These are phyloP conservation scores for Canavalia gladiata DNA, from an alignment of 306 rosid genomes.

Conservation along the genomic window DNA sequence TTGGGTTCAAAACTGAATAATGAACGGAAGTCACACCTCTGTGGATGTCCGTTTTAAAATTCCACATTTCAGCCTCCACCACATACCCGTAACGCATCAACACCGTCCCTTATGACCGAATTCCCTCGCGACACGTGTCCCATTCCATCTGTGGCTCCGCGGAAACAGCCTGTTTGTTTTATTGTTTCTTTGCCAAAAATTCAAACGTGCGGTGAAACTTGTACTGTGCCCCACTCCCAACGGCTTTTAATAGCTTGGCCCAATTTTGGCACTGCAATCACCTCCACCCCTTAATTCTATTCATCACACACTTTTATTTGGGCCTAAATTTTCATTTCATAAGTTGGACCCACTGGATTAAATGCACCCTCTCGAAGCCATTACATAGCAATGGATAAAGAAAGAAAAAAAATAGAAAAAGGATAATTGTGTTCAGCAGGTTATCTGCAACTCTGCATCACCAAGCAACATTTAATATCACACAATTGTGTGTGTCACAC, in stretches of 20 bases:
- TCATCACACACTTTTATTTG: not conserved
- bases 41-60: conserved; percentile 46
- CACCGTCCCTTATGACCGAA: conserved; percentile 41
- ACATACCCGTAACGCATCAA: conserved; percentile 21
- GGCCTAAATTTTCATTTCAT: not conserved
- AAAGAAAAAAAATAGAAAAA: not conserved
- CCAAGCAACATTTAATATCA: not conserved
- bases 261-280: not conserved
- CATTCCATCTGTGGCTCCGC: conserved; percentile 14
- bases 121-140: conserved; percentile 56
- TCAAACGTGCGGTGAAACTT: conserved; percentile 39
- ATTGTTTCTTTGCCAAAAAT: not conserved
- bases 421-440: not conserved
- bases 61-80: not conserved
- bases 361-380: not conserved
- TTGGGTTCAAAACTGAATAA: conserved; percentile 45
- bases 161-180: conserved; percentile 42
- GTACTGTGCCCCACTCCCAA: not conserved
- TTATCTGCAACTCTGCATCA: not conserved
- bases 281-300: not conserved
- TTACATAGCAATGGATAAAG: not conserved
- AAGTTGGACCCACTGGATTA: not conserved
- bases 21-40: conserved; percentile 33
- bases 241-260: not conserved
- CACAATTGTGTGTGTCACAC: not conserved